Percentiles rank a stretch among this genome's conserved stretches.
Evolutionary conservation across 73 alveolate species (phyloP).

Genomic region (Paramecium biaurelia): DNA sequence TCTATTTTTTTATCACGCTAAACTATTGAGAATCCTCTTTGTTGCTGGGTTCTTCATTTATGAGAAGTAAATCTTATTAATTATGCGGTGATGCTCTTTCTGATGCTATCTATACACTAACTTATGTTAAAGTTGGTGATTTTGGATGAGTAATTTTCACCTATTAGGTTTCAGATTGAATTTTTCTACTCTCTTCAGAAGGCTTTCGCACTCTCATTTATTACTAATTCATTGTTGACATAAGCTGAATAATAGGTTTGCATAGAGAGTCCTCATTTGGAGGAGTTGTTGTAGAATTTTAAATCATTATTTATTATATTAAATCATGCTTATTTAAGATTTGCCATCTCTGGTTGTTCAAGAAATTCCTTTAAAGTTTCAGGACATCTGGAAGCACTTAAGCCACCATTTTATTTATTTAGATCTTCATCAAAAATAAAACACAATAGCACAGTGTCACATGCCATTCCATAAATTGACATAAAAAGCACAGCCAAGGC

Average conservation of each 20-base stretch:
- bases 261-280: slow-evolving; percentile 9
- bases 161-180: neutral
- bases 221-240: neutral
- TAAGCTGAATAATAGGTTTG: neutral
- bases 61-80: neutral
- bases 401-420: slow-evolving; percentile 60
- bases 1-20: neutral
- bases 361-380: slow-evolving; percentile 54
- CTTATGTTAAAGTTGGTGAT: neutral
- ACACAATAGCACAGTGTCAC: slow-evolving; percentile 83
- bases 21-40: neutral
- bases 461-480: slow-evolving; percentile 89
- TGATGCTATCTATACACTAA: neutral
- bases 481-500: slow-evolving; percentile 76
- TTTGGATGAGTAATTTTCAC: neutral
- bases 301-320: slow-evolving; percentile 11
- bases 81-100: neutral
- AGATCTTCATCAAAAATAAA: slow-evolving; percentile 88
- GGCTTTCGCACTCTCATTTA: slow-evolving; percentile 16
- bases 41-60: neutral
- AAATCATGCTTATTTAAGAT: slow-evolving; percentile 37
- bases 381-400: slow-evolving; percentile 59
- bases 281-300: slow-evolving; percentile 29
- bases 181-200: neutral
- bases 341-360: neutral